Percentiles rank a stretch among this genome's conserved stretches.
Evolutionary conservation across 2,329 filamentous ascomycete species (phyloP).

Genomic region (Paramyrothecium sp.): DNA sequence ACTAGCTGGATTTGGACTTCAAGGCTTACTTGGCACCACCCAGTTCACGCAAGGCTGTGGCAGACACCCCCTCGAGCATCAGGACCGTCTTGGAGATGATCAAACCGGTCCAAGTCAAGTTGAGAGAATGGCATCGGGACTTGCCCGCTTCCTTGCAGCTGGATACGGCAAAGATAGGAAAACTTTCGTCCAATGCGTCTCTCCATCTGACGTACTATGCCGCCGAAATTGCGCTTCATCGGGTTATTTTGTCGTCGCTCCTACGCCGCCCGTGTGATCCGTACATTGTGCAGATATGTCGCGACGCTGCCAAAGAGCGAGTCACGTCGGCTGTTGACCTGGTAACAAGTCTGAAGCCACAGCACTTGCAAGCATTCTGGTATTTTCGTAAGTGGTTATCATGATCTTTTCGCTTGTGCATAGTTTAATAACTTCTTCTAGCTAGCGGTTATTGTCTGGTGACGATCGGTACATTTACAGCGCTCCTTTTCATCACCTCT

Average conservation of each 20-base stretch:
- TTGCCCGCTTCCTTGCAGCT: slow-evolving; percentile 2
- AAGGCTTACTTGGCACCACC: background rate
- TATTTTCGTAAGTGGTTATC: slow-evolving; percentile 20
- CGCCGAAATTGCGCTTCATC: slow-evolving; percentile 40
- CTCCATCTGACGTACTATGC: slow-evolving; percentile 41
- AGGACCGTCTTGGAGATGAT: slow-evolving; percentile 6
- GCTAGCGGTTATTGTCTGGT: slow-evolving; percentile 8
- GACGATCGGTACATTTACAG: slow-evolving; percentile 9
- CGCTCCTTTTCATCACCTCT: slow-evolving; percentile 6
- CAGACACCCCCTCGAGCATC: slow-evolving; percentile 3
- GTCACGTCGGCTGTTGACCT: slow-evolving; percentile 32
- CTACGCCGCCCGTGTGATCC: slow-evolving; percentile 23
- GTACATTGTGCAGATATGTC: slow-evolving; percentile 26
- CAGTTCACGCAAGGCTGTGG: slow-evolving; percentile 6
- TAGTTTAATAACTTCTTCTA: background rate
- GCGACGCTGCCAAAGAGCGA: slow-evolving; percentile 24
- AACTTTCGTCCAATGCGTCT: slow-evolving; percentile 21
- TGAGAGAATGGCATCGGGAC: slow-evolving; percentile 5
- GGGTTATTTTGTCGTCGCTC: slow-evolving; percentile 36
- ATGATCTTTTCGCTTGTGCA: too few relatives aligned
- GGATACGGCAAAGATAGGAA: slow-evolving; percentile 4
- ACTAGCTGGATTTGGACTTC: background rate
- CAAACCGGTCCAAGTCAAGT: slow-evolving; percentile 6
- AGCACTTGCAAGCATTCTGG: slow-evolving; percentile 40
- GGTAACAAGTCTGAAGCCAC: slow-evolving; percentile 28